Evolutionary conservation across 1,139 yeast genomes (phyloP).

Genomic region (Lodderomyces jiufengensis): DNA sequence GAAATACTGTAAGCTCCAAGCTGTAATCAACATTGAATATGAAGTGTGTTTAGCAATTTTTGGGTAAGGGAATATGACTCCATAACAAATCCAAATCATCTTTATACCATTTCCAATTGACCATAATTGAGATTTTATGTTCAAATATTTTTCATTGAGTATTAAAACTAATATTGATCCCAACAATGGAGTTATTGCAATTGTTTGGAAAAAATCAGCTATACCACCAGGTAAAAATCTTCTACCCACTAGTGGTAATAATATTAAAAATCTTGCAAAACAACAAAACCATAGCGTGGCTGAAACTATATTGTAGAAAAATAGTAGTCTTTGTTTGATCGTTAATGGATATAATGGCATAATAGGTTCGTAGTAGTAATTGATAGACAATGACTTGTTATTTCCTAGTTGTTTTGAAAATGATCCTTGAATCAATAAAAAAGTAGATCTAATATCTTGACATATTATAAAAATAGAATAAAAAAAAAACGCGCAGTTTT

Average conservation of each 20-base stretch:
- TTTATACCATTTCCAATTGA: constrained; percentile 27
- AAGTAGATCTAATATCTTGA: no score
- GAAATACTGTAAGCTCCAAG: constrained; percentile 43
- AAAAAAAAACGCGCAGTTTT: background rate
- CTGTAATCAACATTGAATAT: constrained; percentile 44
- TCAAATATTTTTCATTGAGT: constrained; percentile 12
- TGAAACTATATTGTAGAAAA: constrained; percentile 34
- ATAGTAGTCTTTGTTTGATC: constrained; percentile 27
- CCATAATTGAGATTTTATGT: constrained; percentile 27
- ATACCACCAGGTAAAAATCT: constrained; percentile 66
- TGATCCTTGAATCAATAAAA: no score
- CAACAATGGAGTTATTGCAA: constrained; percentile 32
- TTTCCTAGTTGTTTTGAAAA: background rate
- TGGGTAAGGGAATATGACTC: constrained; percentile 47
- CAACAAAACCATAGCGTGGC: constrained; percentile 53
- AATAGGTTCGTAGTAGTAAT: no score
- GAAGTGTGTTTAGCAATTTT: constrained; percentile 46
- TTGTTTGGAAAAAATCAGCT: constrained; percentile 58
- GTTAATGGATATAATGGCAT: constrained; percentile 33
- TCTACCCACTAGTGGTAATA: constrained; percentile 60
- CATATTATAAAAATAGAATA: no score
- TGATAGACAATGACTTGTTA: background rate
- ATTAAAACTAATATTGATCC: constrained; percentile 24
- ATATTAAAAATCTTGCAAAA: constrained; percentile 44
- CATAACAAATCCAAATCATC: constrained; percentile 43